Percentiles rank a stretch among this genome's conserved stretches.
Conservation (phyloP, 345 rosid genomes). For the Clarkia xantiana region DNA sequence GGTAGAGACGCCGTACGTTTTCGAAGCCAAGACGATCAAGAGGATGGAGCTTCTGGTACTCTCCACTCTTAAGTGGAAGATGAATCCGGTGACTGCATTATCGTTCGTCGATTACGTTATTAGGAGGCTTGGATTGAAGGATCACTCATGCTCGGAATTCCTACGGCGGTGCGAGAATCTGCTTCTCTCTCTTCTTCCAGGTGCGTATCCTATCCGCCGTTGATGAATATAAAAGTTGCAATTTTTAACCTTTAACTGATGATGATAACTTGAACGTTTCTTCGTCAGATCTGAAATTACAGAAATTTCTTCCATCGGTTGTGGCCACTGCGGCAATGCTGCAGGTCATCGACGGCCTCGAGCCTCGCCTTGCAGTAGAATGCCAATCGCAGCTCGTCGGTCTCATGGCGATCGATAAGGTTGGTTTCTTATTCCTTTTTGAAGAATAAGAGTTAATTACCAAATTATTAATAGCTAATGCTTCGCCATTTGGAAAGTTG, state of each 20-base stretch:
- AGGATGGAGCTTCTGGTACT: constrained; percentile 64
- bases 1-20: constrained; percentile 45
- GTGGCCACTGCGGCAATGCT: constrained; percentile 48
- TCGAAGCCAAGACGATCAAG: constrained; percentile 23
- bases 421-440: not conserved
- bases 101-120: constrained; percentile 49
- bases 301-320: constrained; percentile 37
- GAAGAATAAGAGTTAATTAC: not conserved
- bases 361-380: constrained; percentile 29
- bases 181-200: constrained; percentile 34
- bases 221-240: not conserved
- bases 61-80: constrained; percentile 62
- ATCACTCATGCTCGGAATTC: constrained; percentile 35
- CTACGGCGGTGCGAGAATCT: constrained; percentile 33
- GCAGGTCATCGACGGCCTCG: constrained; percentile 26
- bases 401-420: constrained; percentile 39
- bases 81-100: constrained; percentile 60
- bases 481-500: not conserved
- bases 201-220: constrained; percentile 11
- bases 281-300: constrained; percentile 29
- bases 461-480: not conserved
- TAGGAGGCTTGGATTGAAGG: constrained; percentile 50
- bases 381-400: constrained; percentile 27
- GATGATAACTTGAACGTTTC: not conserved
- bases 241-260: not conserved